These are phyloP conservation scores for Solanum chmielewskii DNA, from an alignment of 257 asterid species.

Conservation along the genomic window DNA sequence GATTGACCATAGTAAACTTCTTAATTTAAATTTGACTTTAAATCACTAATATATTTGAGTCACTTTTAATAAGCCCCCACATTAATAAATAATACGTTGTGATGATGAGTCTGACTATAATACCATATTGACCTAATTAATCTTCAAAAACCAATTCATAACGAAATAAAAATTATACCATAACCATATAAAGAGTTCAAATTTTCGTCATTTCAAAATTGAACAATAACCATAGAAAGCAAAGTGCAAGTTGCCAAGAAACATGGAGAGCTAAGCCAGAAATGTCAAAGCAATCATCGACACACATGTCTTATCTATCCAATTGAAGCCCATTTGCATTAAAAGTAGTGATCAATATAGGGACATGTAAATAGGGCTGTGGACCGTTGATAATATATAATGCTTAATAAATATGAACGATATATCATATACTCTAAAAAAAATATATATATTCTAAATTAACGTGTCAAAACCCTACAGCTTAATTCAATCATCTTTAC, in stretches of 20 bases:
- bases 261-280: background rate
- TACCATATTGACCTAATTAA: too few species aligned
- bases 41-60: too few species aligned
- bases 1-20: too few species aligned
- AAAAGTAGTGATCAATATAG: background rate
- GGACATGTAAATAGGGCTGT: background rate
- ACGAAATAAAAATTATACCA: too few species aligned
- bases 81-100: too few species aligned
- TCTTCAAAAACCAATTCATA: background rate
- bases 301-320: background rate
- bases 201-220: background rate
- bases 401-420: background rate
- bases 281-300: background rate
- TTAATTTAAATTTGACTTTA: too few species aligned
- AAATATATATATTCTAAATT: background rate
- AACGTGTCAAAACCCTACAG: conserved; percentile 1
- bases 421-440: background rate
- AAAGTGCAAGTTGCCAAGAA: background rate
- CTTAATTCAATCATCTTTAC: background rate
- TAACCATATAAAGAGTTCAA: too few species aligned
- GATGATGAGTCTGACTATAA: too few species aligned
- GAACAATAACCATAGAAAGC: background rate
- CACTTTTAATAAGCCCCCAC: fast-evolving
- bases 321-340: background rate
- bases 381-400: background rate